Base-by-base conservation (phyloP, 2,329 filamentous ascomycete genomes). In the Dothiorella sarmentorum region DNA sequence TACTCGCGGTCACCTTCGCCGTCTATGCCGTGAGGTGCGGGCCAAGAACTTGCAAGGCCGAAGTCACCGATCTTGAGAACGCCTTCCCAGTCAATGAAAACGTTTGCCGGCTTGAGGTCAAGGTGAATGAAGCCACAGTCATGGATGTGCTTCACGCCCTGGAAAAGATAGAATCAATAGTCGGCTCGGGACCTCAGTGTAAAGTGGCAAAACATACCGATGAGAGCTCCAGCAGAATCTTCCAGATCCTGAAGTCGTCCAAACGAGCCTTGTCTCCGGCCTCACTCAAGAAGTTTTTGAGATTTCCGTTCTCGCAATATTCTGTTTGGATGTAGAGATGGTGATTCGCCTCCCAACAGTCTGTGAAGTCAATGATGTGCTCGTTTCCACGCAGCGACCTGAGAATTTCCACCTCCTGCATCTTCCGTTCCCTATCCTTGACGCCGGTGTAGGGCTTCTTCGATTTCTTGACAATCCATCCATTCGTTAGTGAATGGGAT, bases 221-320 rank as follows among this genome's bases (percentile, higher is more conserved):
- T 67, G 87, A 83, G 60, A 96, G 75, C 72, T 99, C 94, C 40
- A 96, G 83, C 66, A 97, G 78, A 60, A 97, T 93, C 78, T 99
- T 99, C 91, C 94, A 99, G 73, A 97, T 97, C 62, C 94, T 85
- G 76, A 99, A 99, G 72, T 97, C 94, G 73, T 99, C 94, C 64
- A 99, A 77, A 65, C 93, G 85, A 45, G 91, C 92, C 70, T 89
- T 91, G 61, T 87, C 82, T 22, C 94, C 94, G 61, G 91, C 85
- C 60, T 88, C 84, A n/a, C 85, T 82, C 27, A 99, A 80, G 70
- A 97, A 99, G 15, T 85, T 82, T 70, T 95, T 89, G 42, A 99
- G 78, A 61, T 90, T 96, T 15, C 94, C 94, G 70, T 96, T 91
- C 71, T 97, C 92, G 68, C 94, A 99, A 70, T 87, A 97, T 69